Evolutionary conservation across 257 asterid species (phyloP), one percentile per base, ranked within the genome.

Genomic region (Solanum habrochaites): DNA sequence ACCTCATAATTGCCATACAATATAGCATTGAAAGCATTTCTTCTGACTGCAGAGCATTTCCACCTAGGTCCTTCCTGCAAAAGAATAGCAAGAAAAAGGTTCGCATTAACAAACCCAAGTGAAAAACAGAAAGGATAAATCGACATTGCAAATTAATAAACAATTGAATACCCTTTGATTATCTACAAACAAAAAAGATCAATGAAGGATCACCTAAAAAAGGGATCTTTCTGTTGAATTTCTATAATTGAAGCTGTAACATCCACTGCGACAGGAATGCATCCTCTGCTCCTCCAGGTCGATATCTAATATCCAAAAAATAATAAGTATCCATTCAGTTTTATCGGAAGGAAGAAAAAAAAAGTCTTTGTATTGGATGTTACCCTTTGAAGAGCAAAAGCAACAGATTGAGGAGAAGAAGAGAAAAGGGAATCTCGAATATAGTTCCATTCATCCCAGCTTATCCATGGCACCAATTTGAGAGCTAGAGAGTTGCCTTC

Each of bases 1-100:
- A 95, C 99, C 99, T 96, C 93, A 93, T 92, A 31, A 96, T 94
- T 32, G 96, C 95, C 98, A 94, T 96, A 83, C 93, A 92, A 85
- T 95, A 96, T 62, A 93, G 92, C 96, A 92, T 91, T 71, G 96
- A 89, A 87, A 93, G 87, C 93, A 93, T 90, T 87, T 93, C 98
- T 90, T 95, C 97, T 1, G 98, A 94, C 49, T 87, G 94, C 72
- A 85, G 87, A 89, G 89, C 89, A 77, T 73, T 86, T 82, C 83
- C 96, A 85, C 86, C 83, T 86, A 93, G 87, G 85, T 90, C 96
- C 87, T 89, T 86, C 89, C 98, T 95, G 86, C 90, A 90, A 82
- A 62, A 85, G 35, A 47, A 14, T 2, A 70, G 37, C 82, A 85
- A 70, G 20, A 70, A 85, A 31, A 70, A n/a, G 49, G 83, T 83